Base-by-base conservation (phyloP, 768 basidiomycete genomes). In the Hypholoma fasciculare region DNA sequence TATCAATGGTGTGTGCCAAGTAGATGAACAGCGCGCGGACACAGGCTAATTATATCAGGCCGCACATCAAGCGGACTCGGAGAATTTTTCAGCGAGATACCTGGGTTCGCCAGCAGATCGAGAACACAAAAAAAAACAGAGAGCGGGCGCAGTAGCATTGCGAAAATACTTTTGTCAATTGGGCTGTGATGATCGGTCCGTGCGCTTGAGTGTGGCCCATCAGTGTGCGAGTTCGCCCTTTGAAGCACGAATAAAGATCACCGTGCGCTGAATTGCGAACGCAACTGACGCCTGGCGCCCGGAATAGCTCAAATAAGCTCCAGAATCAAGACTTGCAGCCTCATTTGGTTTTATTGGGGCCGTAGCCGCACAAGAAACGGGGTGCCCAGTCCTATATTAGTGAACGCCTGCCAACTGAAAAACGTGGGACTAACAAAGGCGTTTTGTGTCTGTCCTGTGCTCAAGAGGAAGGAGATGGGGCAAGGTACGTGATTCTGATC, bases 361-460 rank as follows among this genome's bases (percentile, higher is more conserved):
- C 54, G 30, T 9, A 34, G 6, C 30, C 30, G 30, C 30, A 34
- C 30, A 34, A 34, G 30, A 34, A 34, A 34, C 30, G 30, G 30
- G 30, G 30, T 34, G 30, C 30, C 30, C 30, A 34, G 30, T 34
- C 7, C 39, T 53, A 53, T 43, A 53, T 40, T 38, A 19, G 17
- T 46, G 34, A 27, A 7, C 34, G 27, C 9, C 30, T 46, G 52
- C 40, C 43, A 26, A 17, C 16, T 14, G 17, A 37, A 47, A 54
- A 54, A 54, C 53, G 54, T 54, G 54, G 54, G 54, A 54, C 30
- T 13, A 47, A 38, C 54, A 46, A 37, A 19, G 36, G 44, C 54
- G 36, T 23, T 37, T 54, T 54, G 43, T 48, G 43, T 52, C 54
- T 48, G 54, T 52, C 23, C 52, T 36, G 36, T 14, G 51, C 39